Conservation (phyloP, 2,329 filamentous ascomycete genomes). For the Chalaropsis ovoidea region DNA sequence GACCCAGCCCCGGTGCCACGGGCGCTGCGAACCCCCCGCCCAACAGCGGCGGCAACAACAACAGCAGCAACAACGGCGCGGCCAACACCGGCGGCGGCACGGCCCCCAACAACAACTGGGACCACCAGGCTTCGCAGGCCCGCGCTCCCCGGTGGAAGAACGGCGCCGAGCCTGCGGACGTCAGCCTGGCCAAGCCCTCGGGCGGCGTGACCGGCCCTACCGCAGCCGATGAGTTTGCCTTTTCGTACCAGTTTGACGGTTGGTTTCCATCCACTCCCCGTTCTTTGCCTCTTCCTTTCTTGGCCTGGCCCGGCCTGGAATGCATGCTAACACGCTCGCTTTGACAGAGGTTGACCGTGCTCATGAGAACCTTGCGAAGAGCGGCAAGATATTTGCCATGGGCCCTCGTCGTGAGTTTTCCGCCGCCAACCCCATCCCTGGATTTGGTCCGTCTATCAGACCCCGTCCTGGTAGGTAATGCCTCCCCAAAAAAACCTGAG, state of each 20-base stretch:
- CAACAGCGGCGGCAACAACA: constrained; percentile 27
- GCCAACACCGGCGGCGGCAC: neutral
- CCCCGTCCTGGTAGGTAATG: constrained; percentile 30
- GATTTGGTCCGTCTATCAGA: constrained; percentile 32
- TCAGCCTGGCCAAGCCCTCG: constrained; percentile 32
- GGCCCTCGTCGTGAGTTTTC: constrained; percentile 71
- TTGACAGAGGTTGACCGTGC: constrained; percentile 85
- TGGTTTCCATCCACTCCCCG: constrained; percentile 36
- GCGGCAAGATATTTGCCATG: constrained; percentile 77
- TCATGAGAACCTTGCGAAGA: constrained; percentile 91
- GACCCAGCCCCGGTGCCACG: constrained; percentile 2
- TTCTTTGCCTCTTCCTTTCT: neutral
- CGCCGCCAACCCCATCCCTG: constrained; percentile 43
- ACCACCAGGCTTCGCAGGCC: constrained; percentile 39
- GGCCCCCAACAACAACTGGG: constrained; percentile 35
- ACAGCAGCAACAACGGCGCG: neutral
- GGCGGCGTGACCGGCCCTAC: constrained; percentile 68
- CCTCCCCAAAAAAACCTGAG: constrained; percentile 23
- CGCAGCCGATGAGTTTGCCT: constrained; percentile 68
- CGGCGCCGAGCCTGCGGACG: constrained; percentile 11
- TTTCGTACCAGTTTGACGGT: constrained; percentile 84
- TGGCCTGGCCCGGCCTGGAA: neutral
- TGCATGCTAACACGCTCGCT: constrained; percentile 6
- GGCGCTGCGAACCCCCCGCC: constrained; percentile 10
- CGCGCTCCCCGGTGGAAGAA: constrained; percentile 30